Conservation (phyloP, 2,329 filamentous ascomycete genomes). For the Botryosphaeria dothidea region DNA sequence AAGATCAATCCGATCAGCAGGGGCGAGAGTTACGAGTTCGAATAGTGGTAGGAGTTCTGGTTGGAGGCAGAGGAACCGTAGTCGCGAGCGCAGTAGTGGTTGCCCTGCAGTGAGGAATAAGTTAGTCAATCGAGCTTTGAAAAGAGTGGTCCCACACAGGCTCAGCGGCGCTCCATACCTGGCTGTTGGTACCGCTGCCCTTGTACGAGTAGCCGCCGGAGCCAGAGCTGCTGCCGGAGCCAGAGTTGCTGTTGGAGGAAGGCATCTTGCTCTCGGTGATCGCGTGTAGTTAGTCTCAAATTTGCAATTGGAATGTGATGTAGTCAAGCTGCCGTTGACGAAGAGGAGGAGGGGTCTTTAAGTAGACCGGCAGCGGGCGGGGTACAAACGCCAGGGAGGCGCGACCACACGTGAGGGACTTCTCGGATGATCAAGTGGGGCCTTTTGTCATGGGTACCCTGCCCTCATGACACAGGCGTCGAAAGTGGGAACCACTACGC, state of each 20-base stretch:
- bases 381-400: background rate
- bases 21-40: constrained; percentile 29
- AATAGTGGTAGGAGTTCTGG: constrained; percentile 43
- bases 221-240: background rate
- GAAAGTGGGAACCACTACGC: too few species aligned
- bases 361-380: background rate
- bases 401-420: background rate
- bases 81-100: constrained; percentile 43
- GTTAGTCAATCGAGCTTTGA: background rate
- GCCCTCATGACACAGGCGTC: too few species aligned
- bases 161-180: constrained; percentile 23
- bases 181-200: constrained; percentile 44
- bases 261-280: background rate
- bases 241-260: constrained; percentile 1
- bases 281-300: background rate
- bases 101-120: constrained; percentile 30
- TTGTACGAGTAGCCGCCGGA: constrained; percentile 36
- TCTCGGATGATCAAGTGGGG: background rate
- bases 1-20: too few species aligned
- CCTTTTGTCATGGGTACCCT: background rate
- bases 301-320: background rate
- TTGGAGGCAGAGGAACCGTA: constrained; percentile 36
- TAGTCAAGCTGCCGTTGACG: background rate
- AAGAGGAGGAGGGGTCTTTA: background rate
- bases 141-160: too few species aligned